A percentile compares a stretch with the other conserved stretches of the same genome.
Evolutionary conservation across 169 alveolate species (phyloP).

Genomic region (Plasmodium gallinaceum): DNA sequence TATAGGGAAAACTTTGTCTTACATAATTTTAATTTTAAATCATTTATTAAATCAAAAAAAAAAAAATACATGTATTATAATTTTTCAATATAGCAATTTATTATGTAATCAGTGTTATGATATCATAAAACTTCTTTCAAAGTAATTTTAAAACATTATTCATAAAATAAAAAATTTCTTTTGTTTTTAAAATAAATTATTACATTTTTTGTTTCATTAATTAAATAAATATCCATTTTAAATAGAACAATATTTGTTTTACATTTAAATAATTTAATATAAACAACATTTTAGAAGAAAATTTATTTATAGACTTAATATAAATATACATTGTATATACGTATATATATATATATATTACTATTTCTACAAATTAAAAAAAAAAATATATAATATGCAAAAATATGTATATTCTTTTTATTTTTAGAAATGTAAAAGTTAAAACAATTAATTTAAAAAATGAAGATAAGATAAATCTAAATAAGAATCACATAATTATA

Average conservation of each 20-base stretch:
- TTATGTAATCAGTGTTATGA: constrained; percentile 48
- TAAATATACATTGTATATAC: not conserved
- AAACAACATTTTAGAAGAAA: too few relatives aligned
- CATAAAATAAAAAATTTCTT: not conserved
- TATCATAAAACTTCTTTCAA: constrained; percentile 29
- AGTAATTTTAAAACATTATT: constrained; percentile 6
- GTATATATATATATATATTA: not conserved
- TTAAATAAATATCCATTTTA: too few relatives aligned
- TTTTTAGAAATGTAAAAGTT: constrained; percentile 39
- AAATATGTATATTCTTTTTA: not conserved
- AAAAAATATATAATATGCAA: not conserved
- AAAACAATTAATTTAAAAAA: constrained; percentile 11
- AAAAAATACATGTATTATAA: constrained; percentile 11
- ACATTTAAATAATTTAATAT: too few relatives aligned
- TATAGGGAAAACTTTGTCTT: constrained; percentile 69
- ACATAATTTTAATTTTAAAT: constrained; percentile 45
- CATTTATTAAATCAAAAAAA: constrained; percentile 28
- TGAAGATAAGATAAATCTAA: constrained; percentile 2
- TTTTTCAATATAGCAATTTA: constrained; percentile 50
- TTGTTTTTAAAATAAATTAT: not conserved
- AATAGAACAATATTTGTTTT: too few relatives aligned
- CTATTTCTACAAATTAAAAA: not conserved
- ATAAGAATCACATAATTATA: constrained; percentile 16
- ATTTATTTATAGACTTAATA: too few relatives aligned
- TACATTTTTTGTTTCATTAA: too few relatives aligned